phyloP scores from a whole-genome alignment of 176 grass and related monocot genomes.

The bread wheat (Triticum aestivum) region DNA sequence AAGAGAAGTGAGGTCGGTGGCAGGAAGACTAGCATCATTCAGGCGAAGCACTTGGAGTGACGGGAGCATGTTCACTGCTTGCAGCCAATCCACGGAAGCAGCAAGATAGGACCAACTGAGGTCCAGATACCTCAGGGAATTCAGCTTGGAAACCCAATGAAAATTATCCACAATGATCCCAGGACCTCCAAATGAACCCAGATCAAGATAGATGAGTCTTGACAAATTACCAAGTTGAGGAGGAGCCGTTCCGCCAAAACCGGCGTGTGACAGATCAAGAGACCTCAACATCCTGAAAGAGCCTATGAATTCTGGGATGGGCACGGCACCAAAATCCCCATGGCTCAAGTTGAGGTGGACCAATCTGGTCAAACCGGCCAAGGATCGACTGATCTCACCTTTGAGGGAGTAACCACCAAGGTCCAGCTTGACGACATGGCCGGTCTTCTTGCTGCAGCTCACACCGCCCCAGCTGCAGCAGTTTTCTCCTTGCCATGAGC shows the following conservation, averaged over 20 bases:
- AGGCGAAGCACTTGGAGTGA: constrained; percentile 28
- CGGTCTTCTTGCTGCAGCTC: constrained; percentile 18
- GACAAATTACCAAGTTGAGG: constrained; percentile 43
- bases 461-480: constrained; percentile 52
- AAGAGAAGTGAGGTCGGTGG: constrained; percentile 1
- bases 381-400: no score
- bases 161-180: no score
- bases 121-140: not conserved
- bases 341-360: no score
- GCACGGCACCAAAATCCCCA: no score
- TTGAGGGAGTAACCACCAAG: not conserved
- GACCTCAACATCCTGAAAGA: no score
- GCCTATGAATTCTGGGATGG: no score
- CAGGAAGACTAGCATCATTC: constrained; percentile 19
- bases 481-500: constrained; percentile 37
- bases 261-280: not conserved
- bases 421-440: constrained; percentile 16
- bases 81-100: constrained; percentile 25
- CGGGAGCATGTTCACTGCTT: constrained; percentile 38
- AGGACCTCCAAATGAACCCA: no score
- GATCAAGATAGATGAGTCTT: no score
- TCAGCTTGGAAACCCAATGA: no score
- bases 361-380: no score
- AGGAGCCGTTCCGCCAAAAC: constrained; percentile 18
- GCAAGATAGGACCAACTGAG: constrained; percentile 25